Base-by-base conservation (phyloP, 768 basidiomycete genomes). In the Dentipellis fragilis region DNA sequence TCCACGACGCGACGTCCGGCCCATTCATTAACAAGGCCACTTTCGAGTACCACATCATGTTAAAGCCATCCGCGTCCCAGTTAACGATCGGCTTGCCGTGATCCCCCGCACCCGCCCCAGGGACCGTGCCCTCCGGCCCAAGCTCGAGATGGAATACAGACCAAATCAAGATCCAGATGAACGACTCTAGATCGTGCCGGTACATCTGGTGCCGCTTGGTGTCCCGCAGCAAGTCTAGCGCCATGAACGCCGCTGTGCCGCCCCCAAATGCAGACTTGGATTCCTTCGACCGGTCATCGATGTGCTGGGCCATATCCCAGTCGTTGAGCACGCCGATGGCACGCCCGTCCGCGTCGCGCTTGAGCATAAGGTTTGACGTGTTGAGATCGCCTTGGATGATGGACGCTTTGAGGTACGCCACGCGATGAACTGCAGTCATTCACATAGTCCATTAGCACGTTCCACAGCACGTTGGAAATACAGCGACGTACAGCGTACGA, bases 171-270 rank as follows among this genome's bases (percentile, higher is more conserved):
- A 37, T 34, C 29, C 46, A 55, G 36, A 55, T 37, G 16, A 37
- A 35, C n/a, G 48, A 38, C 34, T 55, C 54, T 16, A 55, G 48
- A 34, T 55, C 52, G 40, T 42, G 52, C 19, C 52, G 39, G 52
- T 53, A 53, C 22, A 42, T 8, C 7, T 42, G 37, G 10, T 6
- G 5, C 11, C 11, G 49, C 21, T 4, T 29, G 11, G 22, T 4
- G 3, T 21, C 10, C 19, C 5, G 10, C 14, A 53, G 38, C 8
- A 53, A 39, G 12, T 53, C 52, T 14, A 53, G 37, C 12, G 52
- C 34, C 40, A 53, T 42, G 52, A 53, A 53, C 12, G 39, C 19
- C 3, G 37, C 8, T 2, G 52, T 53, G 8, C 39, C 22, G 21
- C 12, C 42, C 12, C 40, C n/a, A 8, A 40, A 17, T 16, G 17